Conservation (phyloP, 495 filamentous ascomycete species). For the Massariosphaeria phaeospora region DNA sequence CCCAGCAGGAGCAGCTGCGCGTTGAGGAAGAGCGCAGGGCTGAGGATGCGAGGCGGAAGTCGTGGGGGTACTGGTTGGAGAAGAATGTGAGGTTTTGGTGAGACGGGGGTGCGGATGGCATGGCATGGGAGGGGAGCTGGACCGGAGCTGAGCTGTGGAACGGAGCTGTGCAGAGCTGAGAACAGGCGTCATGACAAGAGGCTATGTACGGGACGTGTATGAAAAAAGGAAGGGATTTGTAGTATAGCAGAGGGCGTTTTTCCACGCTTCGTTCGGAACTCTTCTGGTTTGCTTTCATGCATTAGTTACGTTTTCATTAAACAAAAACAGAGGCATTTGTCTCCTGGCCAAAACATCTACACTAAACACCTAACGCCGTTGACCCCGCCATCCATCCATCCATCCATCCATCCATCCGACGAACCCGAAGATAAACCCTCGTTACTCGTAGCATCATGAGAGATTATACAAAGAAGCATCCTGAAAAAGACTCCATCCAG, state of each 20-base stretch:
- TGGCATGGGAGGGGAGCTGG: neutral
- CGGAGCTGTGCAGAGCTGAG: too few relatives aligned
- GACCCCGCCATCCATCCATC: too few relatives aligned
- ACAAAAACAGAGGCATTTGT: too few relatives aligned
- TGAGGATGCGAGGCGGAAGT: conserved; percentile 29
- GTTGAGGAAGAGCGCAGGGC: conserved; percentile 37
- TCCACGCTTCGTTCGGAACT: too few relatives aligned
- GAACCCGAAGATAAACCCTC: neutral
- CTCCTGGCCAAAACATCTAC: too few relatives aligned
- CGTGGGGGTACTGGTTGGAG: conserved; percentile 28
- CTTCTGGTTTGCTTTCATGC: too few relatives aligned
- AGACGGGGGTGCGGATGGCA: neutral
- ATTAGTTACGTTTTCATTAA: too few relatives aligned
- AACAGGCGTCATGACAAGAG: neutral
- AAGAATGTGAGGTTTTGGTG: conserved; percentile 29
- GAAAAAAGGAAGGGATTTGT: too few relatives aligned
- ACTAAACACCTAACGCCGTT: too few relatives aligned
- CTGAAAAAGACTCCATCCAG: too few relatives aligned
- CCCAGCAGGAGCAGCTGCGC: conserved; percentile 41
- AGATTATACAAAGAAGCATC: conserved; percentile 11
- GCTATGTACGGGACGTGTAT: conserved; percentile 22
- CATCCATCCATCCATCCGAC: neutral
- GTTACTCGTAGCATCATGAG: conserved; percentile 21
- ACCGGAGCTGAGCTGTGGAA: too few relatives aligned
- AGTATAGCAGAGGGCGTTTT: too few relatives aligned